Percentiles rank a stretch among this genome's conserved stretches.
phyloP scores from a whole-genome alignment of 805 yeast genomes.

The Candida orba region DNA sequence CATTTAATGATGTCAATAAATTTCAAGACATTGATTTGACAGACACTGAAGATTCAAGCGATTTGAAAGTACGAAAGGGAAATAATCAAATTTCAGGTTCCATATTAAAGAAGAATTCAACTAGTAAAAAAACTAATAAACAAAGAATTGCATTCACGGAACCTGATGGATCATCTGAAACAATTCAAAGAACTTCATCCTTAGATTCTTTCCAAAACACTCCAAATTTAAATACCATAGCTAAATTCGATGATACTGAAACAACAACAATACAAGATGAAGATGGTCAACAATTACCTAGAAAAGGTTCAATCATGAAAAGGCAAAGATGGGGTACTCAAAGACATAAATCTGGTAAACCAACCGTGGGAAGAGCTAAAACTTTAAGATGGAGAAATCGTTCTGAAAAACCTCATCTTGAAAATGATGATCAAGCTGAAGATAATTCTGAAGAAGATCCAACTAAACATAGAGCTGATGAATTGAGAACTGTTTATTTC shows the following conservation, averaged over 20 bases:
- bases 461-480: constrained; percentile 29
- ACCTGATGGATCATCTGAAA: constrained; percentile 13
- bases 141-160: constrained; percentile 21
- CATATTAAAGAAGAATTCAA: constrained; percentile 15
- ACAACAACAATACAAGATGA: constrained; percentile 2
- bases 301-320: constrained; percentile 51
- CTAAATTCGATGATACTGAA: constrained; percentile 18
- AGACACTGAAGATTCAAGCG: constrained; percentile 10
- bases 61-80: constrained; percentile 3
- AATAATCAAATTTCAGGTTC: constrained; percentile 11
- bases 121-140: constrained; percentile 8
- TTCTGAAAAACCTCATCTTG: constrained; percentile 26
- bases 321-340: constrained; percentile 91
- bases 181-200: constrained; percentile 14
- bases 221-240: constrained; percentile 19
- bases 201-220: constrained; percentile 20
- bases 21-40: constrained; percentile 23
- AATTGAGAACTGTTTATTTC: constrained; percentile 20
- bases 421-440: constrained; percentile 25
- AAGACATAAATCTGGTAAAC: constrained; percentile 64
- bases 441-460: constrained; percentile 21
- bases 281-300: constrained; percentile 15
- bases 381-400: constrained; percentile 46
- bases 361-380: constrained; percentile 50
- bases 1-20: constrained; percentile 20